These are phyloP conservation scores for Neurospora africana DNA, from an alignment of 495 filamentous ascomycete species.

Conservation along the genomic window DNA sequence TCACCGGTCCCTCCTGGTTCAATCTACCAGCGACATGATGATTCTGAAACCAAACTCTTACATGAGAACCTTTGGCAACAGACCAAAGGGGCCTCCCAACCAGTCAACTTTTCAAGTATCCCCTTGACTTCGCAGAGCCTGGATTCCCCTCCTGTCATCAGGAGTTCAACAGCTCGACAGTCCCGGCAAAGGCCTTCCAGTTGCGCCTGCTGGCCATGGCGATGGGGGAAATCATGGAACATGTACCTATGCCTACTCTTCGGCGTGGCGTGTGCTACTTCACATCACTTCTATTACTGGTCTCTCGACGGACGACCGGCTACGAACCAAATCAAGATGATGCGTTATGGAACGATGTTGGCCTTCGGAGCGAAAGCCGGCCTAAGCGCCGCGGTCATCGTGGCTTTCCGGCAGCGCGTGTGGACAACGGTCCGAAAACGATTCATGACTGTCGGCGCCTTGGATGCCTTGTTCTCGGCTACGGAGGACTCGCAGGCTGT, in stretches of 20 bases:
- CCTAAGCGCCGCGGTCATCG: slow-evolving; percentile 21
- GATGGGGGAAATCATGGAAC: slow-evolving; percentile 18
- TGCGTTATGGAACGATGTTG: slow-evolving; percentile 27
- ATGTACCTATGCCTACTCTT: slow-evolving; percentile 26
- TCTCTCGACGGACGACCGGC: slow-evolving; percentile 20
- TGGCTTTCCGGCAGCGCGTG: slow-evolving; percentile 24
- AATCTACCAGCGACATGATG: neutral
- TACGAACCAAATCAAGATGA: slow-evolving; percentile 24
- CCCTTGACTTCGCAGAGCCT: neutral
- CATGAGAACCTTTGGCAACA: neutral
- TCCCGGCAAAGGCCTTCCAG: neutral
- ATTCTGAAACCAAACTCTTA: neutral
- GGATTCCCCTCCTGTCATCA: neutral
- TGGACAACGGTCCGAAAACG: slow-evolving; percentile 27
- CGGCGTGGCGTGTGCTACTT: slow-evolving; percentile 23
- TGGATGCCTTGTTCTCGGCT: slow-evolving; percentile 28
- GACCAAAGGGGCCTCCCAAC: neutral
- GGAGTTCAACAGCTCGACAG: neutral
- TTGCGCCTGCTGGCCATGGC: slow-evolving; percentile 3
- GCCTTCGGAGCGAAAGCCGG: slow-evolving; percentile 28
- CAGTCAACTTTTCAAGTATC: neutral
- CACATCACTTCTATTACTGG: slow-evolving; percentile 26
- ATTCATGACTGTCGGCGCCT: slow-evolving; percentile 21
- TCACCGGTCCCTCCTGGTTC: neutral
- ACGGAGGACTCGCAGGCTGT: slow-evolving; percentile 22